phyloP scores from a whole-genome alignment of 148 eudicot genomes.

The Vaccinium corymbosum region DNA sequence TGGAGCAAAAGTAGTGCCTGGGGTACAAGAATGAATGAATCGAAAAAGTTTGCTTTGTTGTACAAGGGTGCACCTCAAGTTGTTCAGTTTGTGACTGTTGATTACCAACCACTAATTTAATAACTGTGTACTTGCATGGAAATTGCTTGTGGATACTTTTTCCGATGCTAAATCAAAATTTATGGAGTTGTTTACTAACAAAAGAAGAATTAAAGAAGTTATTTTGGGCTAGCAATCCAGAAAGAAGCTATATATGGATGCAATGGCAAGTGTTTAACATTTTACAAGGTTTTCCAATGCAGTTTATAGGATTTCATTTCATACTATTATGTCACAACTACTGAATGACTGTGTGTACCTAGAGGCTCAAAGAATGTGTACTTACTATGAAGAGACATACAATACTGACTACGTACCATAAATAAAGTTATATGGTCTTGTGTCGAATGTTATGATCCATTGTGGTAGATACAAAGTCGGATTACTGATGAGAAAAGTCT shows the following conservation, averaged over 20 bases:
- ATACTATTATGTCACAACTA: not conserved
- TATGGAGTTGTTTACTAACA: not conserved
- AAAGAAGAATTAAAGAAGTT: not conserved
- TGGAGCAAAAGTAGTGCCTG: not conserved
- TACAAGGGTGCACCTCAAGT: not conserved
- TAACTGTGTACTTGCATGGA: not conserved
- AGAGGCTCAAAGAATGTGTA: not conserved
- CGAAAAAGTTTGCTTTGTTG: not conserved
- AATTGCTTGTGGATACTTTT: not conserved
- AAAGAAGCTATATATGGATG: not conserved
- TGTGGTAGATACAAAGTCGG: too few species aligned
- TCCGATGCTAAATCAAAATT: not conserved
- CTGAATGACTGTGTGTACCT: not conserved
- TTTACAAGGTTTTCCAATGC: not conserved
- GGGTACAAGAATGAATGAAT: not conserved
- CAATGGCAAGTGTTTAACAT: not conserved
- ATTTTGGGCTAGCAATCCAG: not conserved
- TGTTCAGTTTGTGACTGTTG: not conserved
- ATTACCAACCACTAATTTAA: not conserved
- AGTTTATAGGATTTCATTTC: not conserved
- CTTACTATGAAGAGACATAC: not conserved
- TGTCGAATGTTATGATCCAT: not conserved
- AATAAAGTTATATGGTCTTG: not conserved
- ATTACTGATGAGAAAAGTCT: too few species aligned
- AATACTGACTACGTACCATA: not conserved